Conservation (phyloP, 2,329 filamentous ascomycete species). For the Penicillium sp. region DNA sequence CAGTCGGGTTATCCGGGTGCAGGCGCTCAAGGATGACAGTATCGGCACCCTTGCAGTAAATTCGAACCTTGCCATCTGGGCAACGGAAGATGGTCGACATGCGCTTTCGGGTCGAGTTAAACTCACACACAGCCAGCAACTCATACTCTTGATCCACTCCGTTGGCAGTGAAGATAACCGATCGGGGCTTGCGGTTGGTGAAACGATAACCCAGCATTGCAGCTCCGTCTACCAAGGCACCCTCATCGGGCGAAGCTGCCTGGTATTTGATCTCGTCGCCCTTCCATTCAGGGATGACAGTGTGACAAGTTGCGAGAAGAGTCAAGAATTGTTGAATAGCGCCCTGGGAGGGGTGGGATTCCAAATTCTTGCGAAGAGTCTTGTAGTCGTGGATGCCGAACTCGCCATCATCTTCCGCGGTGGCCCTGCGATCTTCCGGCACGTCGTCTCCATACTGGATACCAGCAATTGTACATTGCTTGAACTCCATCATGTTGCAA, state of each 20-base stretch:
- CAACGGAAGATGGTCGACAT: constrained; percentile 99
- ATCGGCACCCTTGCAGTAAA: constrained; percentile 96
- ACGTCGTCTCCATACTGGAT: constrained; percentile 93
- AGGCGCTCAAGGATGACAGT: constrained; percentile 96
- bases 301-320: constrained; percentile 89
- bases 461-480: constrained; percentile 89
- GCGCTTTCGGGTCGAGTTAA: constrained; percentile 95
- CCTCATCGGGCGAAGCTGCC: constrained; percentile 95
- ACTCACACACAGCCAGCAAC: constrained; percentile 94
- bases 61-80: constrained; percentile 90
- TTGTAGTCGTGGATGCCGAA: constrained; percentile 86
- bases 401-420: constrained; percentile 76
- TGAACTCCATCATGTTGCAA: constrained; percentile 99
- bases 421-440: constrained; percentile 85
- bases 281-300: constrained; percentile 89
- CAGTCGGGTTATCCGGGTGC: constrained; percentile 79
- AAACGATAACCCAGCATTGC: constrained; percentile 86
- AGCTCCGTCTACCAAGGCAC: constrained; percentile 93
- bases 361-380: constrained; percentile 72
- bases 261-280: constrained; percentile 96
- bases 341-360: constrained; percentile 63
- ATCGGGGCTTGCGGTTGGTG: constrained; percentile 83
- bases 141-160: constrained; percentile 82
- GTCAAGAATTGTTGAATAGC: constrained; percentile 83
- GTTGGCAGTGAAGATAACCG: constrained; percentile 80